Evolutionary conservation across 176 grass and related monocot species (phyloP), one percentile per base, ranked within the genome.

Genomic region (Cenchrus americanus): DNA sequence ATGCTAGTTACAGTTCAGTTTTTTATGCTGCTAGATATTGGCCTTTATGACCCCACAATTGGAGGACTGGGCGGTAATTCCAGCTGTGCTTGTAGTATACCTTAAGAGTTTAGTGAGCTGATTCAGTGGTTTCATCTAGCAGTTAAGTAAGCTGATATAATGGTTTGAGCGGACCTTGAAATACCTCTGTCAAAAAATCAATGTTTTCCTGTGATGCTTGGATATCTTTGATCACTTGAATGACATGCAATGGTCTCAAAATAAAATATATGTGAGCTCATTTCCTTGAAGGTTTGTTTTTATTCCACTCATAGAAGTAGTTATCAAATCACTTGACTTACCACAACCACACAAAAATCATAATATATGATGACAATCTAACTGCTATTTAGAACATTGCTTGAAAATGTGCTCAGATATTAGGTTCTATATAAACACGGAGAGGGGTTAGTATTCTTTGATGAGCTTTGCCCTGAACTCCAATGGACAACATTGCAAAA

Each of bases 131-230:
- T 77, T 30, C 66, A 21, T 58, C 46, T 14, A 58, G 49, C 43
- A 27, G 48, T 71, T 65, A 83, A 64, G 54, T 66, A 70, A 5
- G 14, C 6, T 71, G 43, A 15, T 57, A 42, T 67, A 76, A 49
- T 77, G 85, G 53, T 61, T 61, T 61, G 53, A 43, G 18, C 17
- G 10, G 61, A 42, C 51, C 79, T 82, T 27, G 80, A 82, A 76
- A 65, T 53, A 34, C 78, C 14, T 67, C 14, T 67, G 44, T 43
- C 42, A 21, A 65, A 1, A 26, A 13, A 58, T 58, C 75, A 8
- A 73, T 21, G 55, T 23, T 66, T 54, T 52, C 55, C 10, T 73
- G 42, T 73, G 49, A 67, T 32, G 4, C 81, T 24, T 30, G 7
- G 14, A 69, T 71, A 30, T 70, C n/a, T 63, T 73, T 87, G 12